Base-by-base conservation (phyloP, 2,329 filamentous ascomycete genomes). In the Alternaria sp. region DNA sequence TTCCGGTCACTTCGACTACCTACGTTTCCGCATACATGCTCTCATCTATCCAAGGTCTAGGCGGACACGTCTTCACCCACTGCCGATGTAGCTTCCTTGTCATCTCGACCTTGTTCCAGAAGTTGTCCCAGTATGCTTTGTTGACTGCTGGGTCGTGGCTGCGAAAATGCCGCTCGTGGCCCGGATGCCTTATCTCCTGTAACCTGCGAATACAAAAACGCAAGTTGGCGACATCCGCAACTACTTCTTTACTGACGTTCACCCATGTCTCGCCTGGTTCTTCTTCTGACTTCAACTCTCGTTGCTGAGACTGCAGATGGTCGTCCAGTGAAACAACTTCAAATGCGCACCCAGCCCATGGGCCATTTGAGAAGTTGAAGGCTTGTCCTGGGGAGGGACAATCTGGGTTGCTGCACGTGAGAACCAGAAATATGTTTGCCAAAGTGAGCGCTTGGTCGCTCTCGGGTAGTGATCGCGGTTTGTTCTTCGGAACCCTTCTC, bases 101-200 rank as follows among this genome's bases (percentile, higher is more conserved):
- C 26, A 7, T 5, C 6, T 44, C 13, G 3, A 36, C 21, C 15
- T 43, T 44, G 9, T 21, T 11, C 47, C 57, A 44, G 10, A 30
- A 88, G 80, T 81, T 8, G 70, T 89, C 68, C 47, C 47, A 51
- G 26, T 51, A 51, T 6, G 30, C 47, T 5, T 25, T 17, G 23
- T 49, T 30, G n/a, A 17, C 47, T 15, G 47, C 28, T 3, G 10
- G 12, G 5, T 51, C 10, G 8, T 50, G n/a, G 30, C n/a, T 11
- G 11, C n/a, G 25, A 2, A 30, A 11, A 45, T 45, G 23, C 3
- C 8, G 13, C 21, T 23, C 21, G 19, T 45, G 43, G 5, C 43
- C 43, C 17, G 4, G 21, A 23, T 19, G 19, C 21, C 12, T 23
- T 19, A 49, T 26, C 21, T 28, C 23, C 7, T 49, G 46, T 6